Conservation (phyloP, 1,284 basidiomycete genomes). For the Sanghuangporus weigelae region DNA sequence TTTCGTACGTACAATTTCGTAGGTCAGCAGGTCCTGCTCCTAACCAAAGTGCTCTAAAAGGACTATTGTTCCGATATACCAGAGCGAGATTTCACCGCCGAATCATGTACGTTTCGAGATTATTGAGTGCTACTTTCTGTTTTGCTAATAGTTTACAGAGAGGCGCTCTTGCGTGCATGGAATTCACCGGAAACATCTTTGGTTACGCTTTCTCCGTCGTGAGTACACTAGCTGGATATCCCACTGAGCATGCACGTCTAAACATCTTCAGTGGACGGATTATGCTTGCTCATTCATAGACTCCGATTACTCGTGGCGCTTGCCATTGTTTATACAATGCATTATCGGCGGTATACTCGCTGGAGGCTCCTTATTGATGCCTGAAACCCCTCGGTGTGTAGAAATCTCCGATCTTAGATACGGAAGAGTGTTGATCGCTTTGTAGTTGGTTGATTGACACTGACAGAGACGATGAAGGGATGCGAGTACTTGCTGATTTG, state of each 20-base stretch:
- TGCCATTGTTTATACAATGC: constrained; percentile 84
- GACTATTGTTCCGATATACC: constrained; percentile 97
- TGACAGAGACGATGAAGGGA: constrained; percentile 81
- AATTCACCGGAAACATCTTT: constrained; percentile 92
- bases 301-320: constrained; percentile 77
- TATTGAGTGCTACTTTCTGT: constrained; percentile 4
- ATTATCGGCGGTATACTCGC: constrained; percentile 85
- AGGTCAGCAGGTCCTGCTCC: constrained; percentile 4
- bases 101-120: constrained; percentile 60
- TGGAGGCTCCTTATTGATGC: constrained; percentile 79
- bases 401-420: neutral
- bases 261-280: constrained; percentile 74
- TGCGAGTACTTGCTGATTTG: constrained; percentile 85
- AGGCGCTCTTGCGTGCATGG: constrained; percentile 91
- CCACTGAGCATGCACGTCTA: neutral
- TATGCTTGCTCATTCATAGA: constrained; percentile 90
- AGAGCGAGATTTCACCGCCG: constrained; percentile 94
- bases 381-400: constrained; percentile 83
- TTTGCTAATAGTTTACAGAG: constrained; percentile 36
- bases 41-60: constrained; percentile 33
- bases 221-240: constrained; percentile 30
- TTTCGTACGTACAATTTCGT: constrained; percentile 57
- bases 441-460: constrained; percentile 88
- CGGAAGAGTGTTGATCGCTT: neutral
- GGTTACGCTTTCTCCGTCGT: constrained; percentile 96